phyloP scores from a whole-genome alignment of 78 protist species.

The Trichosphaerium sp. region DNA sequence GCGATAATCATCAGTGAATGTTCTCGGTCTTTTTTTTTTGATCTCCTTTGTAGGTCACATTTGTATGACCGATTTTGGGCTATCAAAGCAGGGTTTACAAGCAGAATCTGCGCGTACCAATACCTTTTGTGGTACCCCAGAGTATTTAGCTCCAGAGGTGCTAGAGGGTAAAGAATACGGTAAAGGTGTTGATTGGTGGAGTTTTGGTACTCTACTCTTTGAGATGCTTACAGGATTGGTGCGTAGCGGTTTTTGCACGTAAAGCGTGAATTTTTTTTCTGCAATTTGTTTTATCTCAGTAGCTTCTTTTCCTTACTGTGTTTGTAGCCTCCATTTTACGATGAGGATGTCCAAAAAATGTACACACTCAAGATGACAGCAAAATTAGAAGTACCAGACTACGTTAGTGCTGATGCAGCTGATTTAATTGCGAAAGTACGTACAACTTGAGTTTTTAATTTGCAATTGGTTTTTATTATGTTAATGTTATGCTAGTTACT shows the following conservation, averaged over 20 bases:
- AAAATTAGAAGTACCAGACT: too few species aligned
- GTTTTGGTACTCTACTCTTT: slow-evolving; percentile 41
- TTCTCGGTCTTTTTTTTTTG: too few species aligned
- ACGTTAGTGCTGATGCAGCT: too few species aligned
- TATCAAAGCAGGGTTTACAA: not conserved
- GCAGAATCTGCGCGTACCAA: too few species aligned
- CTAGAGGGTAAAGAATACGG: slow-evolving; percentile 21
- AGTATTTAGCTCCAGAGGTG: slow-evolving; percentile 35
- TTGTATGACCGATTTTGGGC: slow-evolving; percentile 37
- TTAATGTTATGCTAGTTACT: not conserved
- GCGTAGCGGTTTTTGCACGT: too few species aligned
- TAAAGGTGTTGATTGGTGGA: slow-evolving; percentile 67
- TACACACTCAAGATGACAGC: slow-evolving; percentile 25
- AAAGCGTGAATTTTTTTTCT: too few species aligned
- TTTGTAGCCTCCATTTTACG: slow-evolving; percentile 59
- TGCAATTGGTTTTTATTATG: not conserved
- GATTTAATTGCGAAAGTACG: too few species aligned
- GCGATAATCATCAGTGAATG: too few species aligned
- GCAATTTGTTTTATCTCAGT: too few species aligned
- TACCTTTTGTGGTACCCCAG: slow-evolving; percentile 35
- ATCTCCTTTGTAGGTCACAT: slow-evolving; percentile 55
- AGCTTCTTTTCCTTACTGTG: too few species aligned
- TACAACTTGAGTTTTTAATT: too few species aligned
- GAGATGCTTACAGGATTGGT: too few species aligned
- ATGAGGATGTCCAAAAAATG: slow-evolving; percentile 42